Percentiles rank a stretch among this genome's conserved stretches.
Evolutionary conservation across 1,284 basidiomycete species (phyloP).

Genomic region (Cryptococcus sp.): DNA sequence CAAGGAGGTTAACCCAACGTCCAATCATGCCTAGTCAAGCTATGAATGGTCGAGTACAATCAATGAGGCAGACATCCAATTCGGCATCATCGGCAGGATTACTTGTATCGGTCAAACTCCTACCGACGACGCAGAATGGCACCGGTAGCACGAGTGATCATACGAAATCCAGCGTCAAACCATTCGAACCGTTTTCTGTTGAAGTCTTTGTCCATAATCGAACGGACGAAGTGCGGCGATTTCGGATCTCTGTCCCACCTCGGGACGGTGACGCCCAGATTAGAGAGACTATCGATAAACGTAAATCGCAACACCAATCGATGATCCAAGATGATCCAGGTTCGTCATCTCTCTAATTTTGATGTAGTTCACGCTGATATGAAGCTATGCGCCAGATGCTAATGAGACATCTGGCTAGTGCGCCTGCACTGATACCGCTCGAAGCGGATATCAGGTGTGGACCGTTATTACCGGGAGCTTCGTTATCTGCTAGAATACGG

Average conservation of each 20-base stretch:
- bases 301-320: slow-evolving; percentile 9
- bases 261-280: slow-evolving; percentile 46
- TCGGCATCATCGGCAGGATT: slow-evolving; percentile 36
- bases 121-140: slow-evolving; percentile 35
- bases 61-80: not conserved
- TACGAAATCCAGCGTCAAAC: slow-evolving; percentile 51
- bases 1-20: not conserved
- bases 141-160: slow-evolving; percentile 4
- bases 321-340: slow-evolving; percentile 26
- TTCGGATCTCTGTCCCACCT: slow-evolving; percentile 68
- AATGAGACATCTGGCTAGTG: slow-evolving; percentile 17
- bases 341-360: slow-evolving; percentile 5
- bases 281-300: slow-evolving; percentile 22
- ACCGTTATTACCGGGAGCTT: slow-evolving; percentile 70
- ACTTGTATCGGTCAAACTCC: slow-evolving; percentile 67
- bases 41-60: slow-evolving; percentile 5
- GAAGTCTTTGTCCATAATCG: slow-evolving; percentile 87
- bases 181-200: slow-evolving; percentile 69
- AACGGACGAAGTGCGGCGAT: slow-evolving; percentile 67
- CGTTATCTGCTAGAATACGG: slow-evolving; percentile 78
- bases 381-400: slow-evolving; percentile 29
- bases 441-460: slow-evolving; percentile 78
- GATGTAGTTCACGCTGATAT: slow-evolving; percentile 4
- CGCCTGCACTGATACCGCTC: slow-evolving; percentile 63
- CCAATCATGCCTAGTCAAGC: slow-evolving; percentile 19